These are phyloP conservation scores for Prunus padus DNA, from an alignment of 306 rosid species.

Conservation along the genomic window DNA sequence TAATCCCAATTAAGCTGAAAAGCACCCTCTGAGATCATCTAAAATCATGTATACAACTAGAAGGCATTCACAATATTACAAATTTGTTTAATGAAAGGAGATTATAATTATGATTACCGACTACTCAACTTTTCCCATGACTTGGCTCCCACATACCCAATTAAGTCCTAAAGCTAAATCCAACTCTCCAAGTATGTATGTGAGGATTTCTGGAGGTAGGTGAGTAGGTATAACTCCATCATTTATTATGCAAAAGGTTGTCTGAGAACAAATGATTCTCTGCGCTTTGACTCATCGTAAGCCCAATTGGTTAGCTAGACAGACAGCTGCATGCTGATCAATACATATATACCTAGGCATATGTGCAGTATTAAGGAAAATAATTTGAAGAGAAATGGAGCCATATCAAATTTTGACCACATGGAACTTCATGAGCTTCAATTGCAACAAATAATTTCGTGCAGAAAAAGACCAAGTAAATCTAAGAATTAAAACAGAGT, in stretches of 20 bases:
- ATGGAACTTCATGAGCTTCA: too few relatives aligned
- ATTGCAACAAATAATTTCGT: too few relatives aligned
- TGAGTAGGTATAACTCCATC: constrained; percentile 32
- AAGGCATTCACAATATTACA: not conserved
- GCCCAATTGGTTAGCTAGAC: not conserved
- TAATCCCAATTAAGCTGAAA: too few relatives aligned
- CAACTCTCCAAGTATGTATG: not conserved
- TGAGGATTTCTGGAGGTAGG: constrained; percentile 28
- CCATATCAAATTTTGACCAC: not conserved
- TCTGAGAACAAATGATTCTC: not conserved
- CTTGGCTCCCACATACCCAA: constrained; percentile 20
- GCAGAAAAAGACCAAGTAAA: too few relatives aligned
- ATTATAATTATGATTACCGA: not conserved
- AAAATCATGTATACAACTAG: not conserved
- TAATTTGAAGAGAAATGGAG: not conserved
- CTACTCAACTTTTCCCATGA: constrained; percentile 7
- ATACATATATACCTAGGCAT: not conserved
- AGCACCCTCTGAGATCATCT: not conserved
- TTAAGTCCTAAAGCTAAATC: constrained; percentile 11
- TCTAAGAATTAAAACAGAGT: too few relatives aligned
- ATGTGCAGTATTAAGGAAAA: too few relatives aligned
- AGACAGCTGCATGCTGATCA: not conserved
- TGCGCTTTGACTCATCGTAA: not conserved
- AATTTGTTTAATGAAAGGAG: constrained; percentile 8
- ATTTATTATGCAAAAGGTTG: not conserved